Evolutionary conservation across 441 rosid genomes (phyloP), one percentile per base, ranked within the genome.

Genomic region (Adansonia grandidieri): DNA sequence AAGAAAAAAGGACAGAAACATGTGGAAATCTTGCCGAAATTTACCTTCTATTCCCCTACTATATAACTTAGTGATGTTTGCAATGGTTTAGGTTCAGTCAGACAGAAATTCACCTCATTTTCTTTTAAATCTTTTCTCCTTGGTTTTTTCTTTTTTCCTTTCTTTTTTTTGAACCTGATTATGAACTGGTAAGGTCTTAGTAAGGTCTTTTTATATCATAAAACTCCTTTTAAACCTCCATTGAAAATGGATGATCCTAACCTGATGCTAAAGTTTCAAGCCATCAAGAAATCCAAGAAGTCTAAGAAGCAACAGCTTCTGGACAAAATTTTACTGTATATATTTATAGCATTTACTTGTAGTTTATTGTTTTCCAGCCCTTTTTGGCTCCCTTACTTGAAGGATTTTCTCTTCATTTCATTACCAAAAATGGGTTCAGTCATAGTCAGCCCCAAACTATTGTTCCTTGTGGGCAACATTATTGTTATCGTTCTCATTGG

Each of bases 221-320:
- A 24, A 17, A 37, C n/a, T 10, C 48, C 32, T 63, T 45, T 14
- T 0, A 58, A 53, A 10, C 17, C 22, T 32, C 73, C 28, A 10
- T 22, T 32, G 47, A 28, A 24, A 22, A 87, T 85, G 86, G 86
- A 80, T 32, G 86, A 80, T 32, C 71, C 70, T 58, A 28, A 70
- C 51, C 57, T 80, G 51, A 81, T 83, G 71, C 84, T 77, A 58
- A 82, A 82, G 75, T 57, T 77, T 73, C 83, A 69, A 63, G 80
- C 84, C 67, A 81, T 78, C 77, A 86, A 85, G 67, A 84, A 78
- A 75, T 77, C 78, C 81, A 88, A 86, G 85, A 83, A 74, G 78
- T 77, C 72, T 71, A 87, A 85, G 84, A 83, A 71, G 78, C 80
- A 71, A 42, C 81, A 80, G 66, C 45, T 80, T 61, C 51, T 81